Conservation (phyloP, 164 flowering plant genomes). For the Vitis labrusca region DNA sequence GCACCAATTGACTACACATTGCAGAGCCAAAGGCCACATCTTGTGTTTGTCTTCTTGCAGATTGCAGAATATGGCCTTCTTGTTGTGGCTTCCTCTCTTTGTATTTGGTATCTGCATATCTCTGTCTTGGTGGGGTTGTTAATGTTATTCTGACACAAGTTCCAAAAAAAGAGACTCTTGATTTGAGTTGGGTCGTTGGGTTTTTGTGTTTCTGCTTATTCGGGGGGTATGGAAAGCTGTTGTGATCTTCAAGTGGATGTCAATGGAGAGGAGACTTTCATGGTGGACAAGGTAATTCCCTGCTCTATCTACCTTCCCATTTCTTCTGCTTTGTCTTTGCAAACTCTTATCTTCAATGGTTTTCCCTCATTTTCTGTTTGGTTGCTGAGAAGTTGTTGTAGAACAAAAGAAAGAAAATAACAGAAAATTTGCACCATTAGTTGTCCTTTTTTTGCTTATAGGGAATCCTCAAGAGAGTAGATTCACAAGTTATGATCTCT, state of each 20-base stretch:
- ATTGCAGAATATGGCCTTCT: conserved; percentile 18
- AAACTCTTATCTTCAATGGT: too few relatives aligned
- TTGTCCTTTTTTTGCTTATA: too few relatives aligned
- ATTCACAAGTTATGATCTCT: not conserved
- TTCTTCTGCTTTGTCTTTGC: not conserved
- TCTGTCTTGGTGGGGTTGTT: conserved; percentile 11
- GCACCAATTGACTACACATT: conserved; percentile 17
- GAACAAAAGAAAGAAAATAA: too few relatives aligned
- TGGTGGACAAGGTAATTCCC: conserved; percentile 52
- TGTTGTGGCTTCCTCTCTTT: conserved; percentile 3
- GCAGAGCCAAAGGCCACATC: conserved; percentile 15
- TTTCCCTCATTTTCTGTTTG: too few relatives aligned
- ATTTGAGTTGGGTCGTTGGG: conserved; percentile 26
- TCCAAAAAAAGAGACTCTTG: conserved; percentile 16
- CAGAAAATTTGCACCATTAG: too few relatives aligned
- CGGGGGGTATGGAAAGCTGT: conserved; percentile 33
- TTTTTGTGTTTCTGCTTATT: not conserved
- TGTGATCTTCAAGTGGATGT: conserved; percentile 69
- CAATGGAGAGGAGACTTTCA: conserved; percentile 65
- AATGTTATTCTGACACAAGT: conserved; percentile 1
- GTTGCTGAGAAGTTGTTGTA: too few relatives aligned
- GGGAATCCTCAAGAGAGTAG: not conserved
- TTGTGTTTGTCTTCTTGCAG: conserved; percentile 43
- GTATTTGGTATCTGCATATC: conserved; percentile 9
- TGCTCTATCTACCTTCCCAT: conserved; percentile 1